phyloP scores from a whole-genome alignment of 768 basidiomycete genomes.

The Phlebiopsis gigantea region DNA sequence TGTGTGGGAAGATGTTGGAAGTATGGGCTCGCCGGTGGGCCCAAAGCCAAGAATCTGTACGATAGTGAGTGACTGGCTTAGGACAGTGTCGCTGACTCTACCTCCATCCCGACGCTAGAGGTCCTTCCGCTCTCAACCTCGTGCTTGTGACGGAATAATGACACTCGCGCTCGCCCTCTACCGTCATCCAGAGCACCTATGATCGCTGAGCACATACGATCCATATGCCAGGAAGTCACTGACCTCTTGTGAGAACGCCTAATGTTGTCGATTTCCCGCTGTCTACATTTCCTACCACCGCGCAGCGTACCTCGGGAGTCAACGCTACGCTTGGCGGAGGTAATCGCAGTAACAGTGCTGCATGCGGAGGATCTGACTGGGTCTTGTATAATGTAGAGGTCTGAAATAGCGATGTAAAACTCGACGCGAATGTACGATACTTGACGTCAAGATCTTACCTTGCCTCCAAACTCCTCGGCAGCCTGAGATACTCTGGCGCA shows the following conservation, averaged over 20 bases:
- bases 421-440: neutral
- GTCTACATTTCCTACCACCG: constrained; percentile 93
- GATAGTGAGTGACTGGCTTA: neutral
- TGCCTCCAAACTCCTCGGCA: constrained; percentile 77
- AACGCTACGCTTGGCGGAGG: constrained; percentile 71
- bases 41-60: constrained; percentile 83
- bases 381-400: constrained; percentile 50
- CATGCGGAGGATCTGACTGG: constrained; percentile 44
- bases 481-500: constrained; percentile 37
- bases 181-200: constrained; percentile 77
- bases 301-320: constrained; percentile 91
- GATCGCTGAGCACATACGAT: constrained; percentile 5
- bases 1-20: constrained; percentile 57
- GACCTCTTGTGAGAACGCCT: constrained; percentile 92
- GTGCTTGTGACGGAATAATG: constrained; percentile 94
- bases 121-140: constrained; percentile 96
- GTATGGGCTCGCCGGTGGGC: constrained; percentile 68
- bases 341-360: constrained; percentile 60
- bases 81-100: constrained; percentile 26
- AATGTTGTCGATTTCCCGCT: constrained; percentile 93
- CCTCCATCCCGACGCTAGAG: constrained; percentile 96
- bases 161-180: constrained; percentile 76
- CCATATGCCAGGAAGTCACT: constrained; percentile 12
- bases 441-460: constrained; percentile 37
- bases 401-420: constrained; percentile 27